Evolutionary conservation across 176 grass and related monocot genomes (phyloP).

Genomic region (Aegilops bicornis): DNA sequence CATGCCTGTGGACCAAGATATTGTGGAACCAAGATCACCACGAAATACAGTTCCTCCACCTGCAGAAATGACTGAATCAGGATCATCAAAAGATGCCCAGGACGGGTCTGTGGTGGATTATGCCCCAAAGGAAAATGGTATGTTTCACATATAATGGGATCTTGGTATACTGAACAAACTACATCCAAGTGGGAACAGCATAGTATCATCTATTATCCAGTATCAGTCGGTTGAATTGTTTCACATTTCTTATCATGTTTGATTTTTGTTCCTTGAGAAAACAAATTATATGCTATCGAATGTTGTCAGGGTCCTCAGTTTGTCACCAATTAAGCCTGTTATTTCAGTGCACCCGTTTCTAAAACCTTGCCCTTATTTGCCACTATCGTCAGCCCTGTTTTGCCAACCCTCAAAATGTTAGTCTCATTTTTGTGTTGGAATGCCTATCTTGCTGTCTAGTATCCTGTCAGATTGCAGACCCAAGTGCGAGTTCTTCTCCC

Average conservation of each 20-base stretch:
- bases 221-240: not conserved
- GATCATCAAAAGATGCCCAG: conserved; percentile 51
- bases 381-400: not conserved
- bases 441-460: not conserved
- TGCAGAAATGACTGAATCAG: conserved; percentile 43
- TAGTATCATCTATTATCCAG: not conserved
- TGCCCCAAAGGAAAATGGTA: conserved; percentile 54
- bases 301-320: not conserved
- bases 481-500: not conserved
- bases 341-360: not conserved
- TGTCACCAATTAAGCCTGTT: not conserved
- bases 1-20: conserved; percentile 34
- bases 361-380: not conserved
- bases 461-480: not conserved
- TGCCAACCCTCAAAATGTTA: not conserved
- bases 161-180: conserved; percentile 29
- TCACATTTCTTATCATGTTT: not conserved
- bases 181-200: not conserved
- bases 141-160: conserved; percentile 22
- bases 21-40: conserved; percentile 51
- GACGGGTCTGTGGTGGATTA: conserved; percentile 38
- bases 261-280: not conserved
- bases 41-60: conserved; percentile 38
- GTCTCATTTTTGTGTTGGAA: not conserved
- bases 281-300: not conserved